Conservation (phyloP, 129 eudicot species). For the Tanacetum coccineum region DNA sequence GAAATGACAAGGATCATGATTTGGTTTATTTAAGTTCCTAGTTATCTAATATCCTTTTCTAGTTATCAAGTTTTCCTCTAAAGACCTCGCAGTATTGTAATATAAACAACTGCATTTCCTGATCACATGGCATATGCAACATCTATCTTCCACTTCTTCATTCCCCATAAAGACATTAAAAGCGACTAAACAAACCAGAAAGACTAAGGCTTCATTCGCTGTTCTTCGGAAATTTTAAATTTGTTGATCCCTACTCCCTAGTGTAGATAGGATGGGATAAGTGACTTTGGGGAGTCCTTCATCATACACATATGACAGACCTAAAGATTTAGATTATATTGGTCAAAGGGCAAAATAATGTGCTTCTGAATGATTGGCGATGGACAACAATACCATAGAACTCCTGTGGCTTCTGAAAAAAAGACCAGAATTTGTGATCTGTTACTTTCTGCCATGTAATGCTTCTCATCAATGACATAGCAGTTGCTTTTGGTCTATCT, state of each 20-base stretch:
- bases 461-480: background rate
- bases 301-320: background rate
- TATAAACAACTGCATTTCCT: too few relatives aligned
- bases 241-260: too few relatives aligned
- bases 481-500: background rate
- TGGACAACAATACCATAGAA: background rate
- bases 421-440: background rate
- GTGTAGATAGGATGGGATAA: background rate
- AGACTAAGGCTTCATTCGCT: background rate
- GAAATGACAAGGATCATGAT: background rate
- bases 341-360: background rate
- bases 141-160: constrained; percentile 9
- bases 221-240: background rate
- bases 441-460: constrained; percentile 7
- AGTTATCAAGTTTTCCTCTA: too few relatives aligned
- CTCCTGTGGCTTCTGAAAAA: background rate
- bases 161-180: background rate
- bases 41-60: too few relatives aligned
- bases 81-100: too few relatives aligned
- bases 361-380: constrained; percentile 6
- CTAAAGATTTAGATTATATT: constrained; percentile 13
- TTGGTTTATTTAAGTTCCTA: too few relatives aligned
- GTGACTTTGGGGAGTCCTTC: constrained; percentile 7
- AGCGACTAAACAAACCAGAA: background rate
- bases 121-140: background rate